A percentile compares a stretch with the other conserved stretches of the same genome.
phyloP scores from a whole-genome alignment of 2,329 filamentous ascomycete genomes.

The Fusarium tjaetaba region DNA sequence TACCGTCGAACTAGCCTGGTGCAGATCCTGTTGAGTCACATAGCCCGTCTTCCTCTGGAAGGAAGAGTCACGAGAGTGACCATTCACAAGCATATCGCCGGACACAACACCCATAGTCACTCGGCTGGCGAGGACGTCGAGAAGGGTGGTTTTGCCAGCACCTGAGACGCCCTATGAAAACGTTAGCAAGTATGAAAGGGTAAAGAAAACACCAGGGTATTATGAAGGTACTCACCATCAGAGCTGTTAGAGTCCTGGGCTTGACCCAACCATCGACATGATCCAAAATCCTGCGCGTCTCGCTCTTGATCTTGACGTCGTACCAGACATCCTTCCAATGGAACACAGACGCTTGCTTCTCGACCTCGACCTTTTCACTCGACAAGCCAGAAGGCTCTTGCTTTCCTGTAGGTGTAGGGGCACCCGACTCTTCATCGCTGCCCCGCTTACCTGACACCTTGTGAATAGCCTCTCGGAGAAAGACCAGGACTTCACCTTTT shows the following conservation, averaged over 20 bases:
- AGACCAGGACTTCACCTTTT: conserved; percentile 33
- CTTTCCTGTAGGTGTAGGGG: not conserved
- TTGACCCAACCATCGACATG: conserved; percentile 78
- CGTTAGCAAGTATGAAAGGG: not conserved
- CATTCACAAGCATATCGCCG: conserved; percentile 76
- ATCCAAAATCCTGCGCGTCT: conserved; percentile 71
- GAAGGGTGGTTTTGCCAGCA: conserved; percentile 86
- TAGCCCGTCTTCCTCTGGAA: conserved; percentile 91
- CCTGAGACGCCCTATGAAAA: conserved; percentile 68
- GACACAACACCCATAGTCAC: conserved; percentile 87
- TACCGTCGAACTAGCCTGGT: conserved; percentile 81
- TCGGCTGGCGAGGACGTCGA: conserved; percentile 83
- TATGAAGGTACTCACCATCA: conserved; percentile 63
- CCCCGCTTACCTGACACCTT: not conserved
- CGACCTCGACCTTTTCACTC: not conserved
- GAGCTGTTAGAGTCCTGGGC: conserved; percentile 74
- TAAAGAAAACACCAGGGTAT: not conserved
- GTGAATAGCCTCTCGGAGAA: conserved; percentile 14
- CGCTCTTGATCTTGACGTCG: conserved; percentile 73
- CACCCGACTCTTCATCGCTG: conserved; percentile 1
- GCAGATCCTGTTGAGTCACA: conserved; percentile 89
- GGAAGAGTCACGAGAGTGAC: conserved; percentile 72
- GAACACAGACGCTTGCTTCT: conserved; percentile 57
- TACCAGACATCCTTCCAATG: conserved; percentile 78
- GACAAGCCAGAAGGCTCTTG: not conserved